Evolutionary conservation across 805 yeast genomes (phyloP).

Genomic region (Wickerhamiella occidentalis): DNA sequence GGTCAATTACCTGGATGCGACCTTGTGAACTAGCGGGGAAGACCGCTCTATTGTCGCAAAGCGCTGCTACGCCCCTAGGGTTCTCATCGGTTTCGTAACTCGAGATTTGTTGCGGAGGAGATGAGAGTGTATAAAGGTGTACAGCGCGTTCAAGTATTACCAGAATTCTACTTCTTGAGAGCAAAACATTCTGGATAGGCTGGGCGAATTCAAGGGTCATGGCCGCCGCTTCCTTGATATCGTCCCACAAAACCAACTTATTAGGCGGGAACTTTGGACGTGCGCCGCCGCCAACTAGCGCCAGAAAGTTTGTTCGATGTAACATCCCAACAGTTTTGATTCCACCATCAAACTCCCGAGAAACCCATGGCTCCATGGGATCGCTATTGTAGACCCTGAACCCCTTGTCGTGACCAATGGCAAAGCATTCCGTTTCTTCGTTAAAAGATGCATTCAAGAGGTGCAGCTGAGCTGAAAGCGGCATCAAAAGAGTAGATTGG

Average conservation of each 20-base stretch:
- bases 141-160: constrained; percentile 59
- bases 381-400: constrained; percentile 77
- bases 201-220: constrained; percentile 62
- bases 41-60: constrained; percentile 44
- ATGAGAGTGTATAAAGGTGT: constrained; percentile 64
- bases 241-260: constrained; percentile 86
- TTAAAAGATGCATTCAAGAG: constrained; percentile 51
- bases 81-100: constrained; percentile 55
- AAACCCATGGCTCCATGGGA: constrained; percentile 68
- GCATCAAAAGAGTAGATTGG: neutral
- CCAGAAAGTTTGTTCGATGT: constrained; percentile 81
- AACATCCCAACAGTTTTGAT: constrained; percentile 72
- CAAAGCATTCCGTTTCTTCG: constrained; percentile 84
- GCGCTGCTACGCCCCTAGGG: constrained; percentile 50
- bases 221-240: constrained; percentile 61
- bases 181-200: constrained; percentile 58
- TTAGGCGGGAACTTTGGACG: constrained; percentile 67
- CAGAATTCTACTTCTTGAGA: constrained; percentile 65
- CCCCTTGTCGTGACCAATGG: constrained; percentile 68
- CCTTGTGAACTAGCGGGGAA: constrained; percentile 69
- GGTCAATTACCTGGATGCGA: constrained; percentile 68
- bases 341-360: constrained; percentile 44
- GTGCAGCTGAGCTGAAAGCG: neutral
- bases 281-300: constrained; percentile 80
- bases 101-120: constrained; percentile 60